Base-by-base conservation (phyloP, 306 rosid species). In the Pachyrhizus erosus region DNA sequence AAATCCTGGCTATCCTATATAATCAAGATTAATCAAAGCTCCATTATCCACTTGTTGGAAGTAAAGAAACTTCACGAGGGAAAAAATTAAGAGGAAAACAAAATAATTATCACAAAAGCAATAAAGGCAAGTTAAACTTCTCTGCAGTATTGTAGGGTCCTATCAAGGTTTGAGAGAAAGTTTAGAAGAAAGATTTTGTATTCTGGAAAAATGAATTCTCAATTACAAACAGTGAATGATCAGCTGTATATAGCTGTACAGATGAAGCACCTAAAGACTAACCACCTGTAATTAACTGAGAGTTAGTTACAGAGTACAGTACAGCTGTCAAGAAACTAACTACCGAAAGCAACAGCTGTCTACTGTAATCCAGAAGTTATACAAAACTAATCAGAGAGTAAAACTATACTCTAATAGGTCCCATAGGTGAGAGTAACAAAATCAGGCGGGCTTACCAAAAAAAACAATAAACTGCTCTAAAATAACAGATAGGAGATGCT, bases 401-500 rank as follows among this genome's bases (percentile, higher is more conserved):
- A 54, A 9, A 21, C 15, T 21, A 9, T 18, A 54, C 13, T 42
- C 14, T 42, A 8, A 39, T 9, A 39, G 64, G 40, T 60, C 78
- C 49, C 27, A n/a, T 23, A 26, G 60, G 70, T 40, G 34, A 68
- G 29, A 57, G 60, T 70, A 67, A 68, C 76, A 52, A 52, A 39
- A 37, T 52, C 42, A 51, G 69, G 57, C 17, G 34, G 58, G 39
- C 43, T 39, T 39, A 39, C 55, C 55, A 49, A 15, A 49, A 17
- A 0, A 54, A 74, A 66, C 20, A 57, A 76, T 39, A 74, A 68
- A 13, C 31, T 76, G 24, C 42, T 61, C 77, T 52, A 23, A 52
- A 76, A 52, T 82, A 75, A 20, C 76, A 27, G 12, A 15, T 67
- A 65, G 33, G 21, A 20, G 77, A 73, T 45, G 49, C 40, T 23